phyloP scores from a whole-genome alignment of 2,329 filamentous ascomycete species.

The Verticillium longisporum region DNA sequence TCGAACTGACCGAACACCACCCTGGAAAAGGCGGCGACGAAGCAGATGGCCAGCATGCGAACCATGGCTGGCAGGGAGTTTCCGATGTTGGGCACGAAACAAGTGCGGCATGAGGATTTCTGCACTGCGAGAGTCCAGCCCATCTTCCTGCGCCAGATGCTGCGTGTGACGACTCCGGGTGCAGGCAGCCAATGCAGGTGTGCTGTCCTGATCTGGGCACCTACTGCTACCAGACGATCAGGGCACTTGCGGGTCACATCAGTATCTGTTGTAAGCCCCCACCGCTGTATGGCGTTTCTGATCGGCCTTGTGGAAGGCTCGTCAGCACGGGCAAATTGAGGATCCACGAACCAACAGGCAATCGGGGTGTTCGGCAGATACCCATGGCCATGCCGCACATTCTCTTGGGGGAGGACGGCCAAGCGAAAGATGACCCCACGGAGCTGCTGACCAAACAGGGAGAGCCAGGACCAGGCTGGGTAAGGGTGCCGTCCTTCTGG shows the following conservation, averaged over 20 bases:
- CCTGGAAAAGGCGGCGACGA: constrained; percentile 17
- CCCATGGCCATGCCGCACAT: not conserved
- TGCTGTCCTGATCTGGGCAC: not conserved
- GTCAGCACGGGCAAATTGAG: not conserved
- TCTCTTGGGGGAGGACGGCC: not conserved
- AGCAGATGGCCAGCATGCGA: not conserved
- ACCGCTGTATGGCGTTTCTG: not conserved
- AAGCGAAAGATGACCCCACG: not conserved
- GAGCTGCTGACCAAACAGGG: too few relatives aligned
- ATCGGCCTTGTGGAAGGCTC: not conserved
- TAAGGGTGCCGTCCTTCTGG: not conserved
- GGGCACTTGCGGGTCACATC: not conserved
- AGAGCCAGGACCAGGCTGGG: too few relatives aligned
- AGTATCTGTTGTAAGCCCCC: not conserved
- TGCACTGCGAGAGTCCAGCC: not conserved
- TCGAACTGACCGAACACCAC: constrained; percentile 32
- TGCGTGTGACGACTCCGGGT: not conserved
- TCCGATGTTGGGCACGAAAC: not conserved
- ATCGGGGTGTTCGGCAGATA: not conserved
- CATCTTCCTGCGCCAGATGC: not conserved
- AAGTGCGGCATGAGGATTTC: not conserved
- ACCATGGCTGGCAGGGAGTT: not conserved
- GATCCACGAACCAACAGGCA: not conserved
- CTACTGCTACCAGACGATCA: not conserved
- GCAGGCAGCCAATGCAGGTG: not conserved